phyloP scores from a whole-genome alignment of 352 stramenopile genomes.

The Pythium coloratum region DNA sequence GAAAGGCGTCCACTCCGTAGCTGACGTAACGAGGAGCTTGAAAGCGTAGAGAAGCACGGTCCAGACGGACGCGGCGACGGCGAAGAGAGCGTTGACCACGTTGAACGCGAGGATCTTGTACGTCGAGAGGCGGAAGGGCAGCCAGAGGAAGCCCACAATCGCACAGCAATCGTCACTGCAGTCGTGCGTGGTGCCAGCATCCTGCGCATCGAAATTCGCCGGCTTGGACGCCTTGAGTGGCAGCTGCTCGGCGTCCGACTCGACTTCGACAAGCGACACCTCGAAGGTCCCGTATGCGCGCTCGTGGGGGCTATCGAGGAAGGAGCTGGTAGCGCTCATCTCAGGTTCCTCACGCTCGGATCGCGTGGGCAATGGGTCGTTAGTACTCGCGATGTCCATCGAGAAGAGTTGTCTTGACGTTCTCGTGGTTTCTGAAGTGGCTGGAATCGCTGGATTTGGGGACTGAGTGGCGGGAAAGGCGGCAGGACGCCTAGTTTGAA shows the following conservation, averaged over 20 bases:
- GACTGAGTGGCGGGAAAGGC: neutral
- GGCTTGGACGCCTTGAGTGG: conserved; percentile 15
- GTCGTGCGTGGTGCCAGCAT: conserved; percentile 9
- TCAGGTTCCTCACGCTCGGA: conserved; percentile 1
- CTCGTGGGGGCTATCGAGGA: conserved; percentile 37
- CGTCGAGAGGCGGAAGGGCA: conserved; percentile 51
- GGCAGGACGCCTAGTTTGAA: neutral
- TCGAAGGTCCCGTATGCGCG: conserved; percentile 72
- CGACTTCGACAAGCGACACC: conserved; percentile 62
- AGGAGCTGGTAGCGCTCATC: conserved; percentile 10
- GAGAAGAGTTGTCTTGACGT: neutral
- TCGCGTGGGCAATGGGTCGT: neutral
- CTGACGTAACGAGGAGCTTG: conserved; percentile 26
- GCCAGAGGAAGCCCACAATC: conserved; percentile 49
- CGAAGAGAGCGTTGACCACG: conserved; percentile 45
- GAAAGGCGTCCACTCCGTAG: conserved; percentile 1
- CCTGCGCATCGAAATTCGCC: conserved; percentile 14
- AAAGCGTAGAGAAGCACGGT: conserved; percentile 28
- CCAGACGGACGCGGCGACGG: conserved; percentile 32
- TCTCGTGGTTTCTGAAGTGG: neutral
- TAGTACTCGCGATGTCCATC: neutral
- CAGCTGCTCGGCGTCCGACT: conserved; percentile 36
- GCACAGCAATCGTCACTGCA: conserved; percentile 48
- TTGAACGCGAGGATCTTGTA: conserved; percentile 69
- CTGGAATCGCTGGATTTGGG: neutral